These are phyloP conservation scores for Colletotrichum australisinense DNA, from an alignment of 2,329 filamentous ascomycete species.

Conservation along the genomic window DNA sequence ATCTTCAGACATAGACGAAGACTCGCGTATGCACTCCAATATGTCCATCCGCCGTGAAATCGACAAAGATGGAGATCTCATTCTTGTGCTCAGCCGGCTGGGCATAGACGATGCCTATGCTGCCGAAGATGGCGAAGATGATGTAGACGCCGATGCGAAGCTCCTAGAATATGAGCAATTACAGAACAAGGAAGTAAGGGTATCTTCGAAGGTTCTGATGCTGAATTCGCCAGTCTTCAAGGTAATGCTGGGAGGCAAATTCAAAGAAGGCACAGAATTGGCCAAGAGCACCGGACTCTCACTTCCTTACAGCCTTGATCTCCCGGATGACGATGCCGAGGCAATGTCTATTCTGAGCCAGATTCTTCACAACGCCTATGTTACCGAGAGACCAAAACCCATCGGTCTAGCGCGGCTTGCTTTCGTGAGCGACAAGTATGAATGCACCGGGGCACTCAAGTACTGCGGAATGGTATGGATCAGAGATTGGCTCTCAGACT, in stretches of 20 bases:
- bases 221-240: conserved; percentile 42
- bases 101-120: conserved; percentile 9
- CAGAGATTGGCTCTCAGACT: conserved; percentile 34
- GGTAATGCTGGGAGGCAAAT: conserved; percentile 39
- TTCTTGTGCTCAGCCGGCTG: conserved; percentile 23
- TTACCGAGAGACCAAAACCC: conserved; percentile 41
- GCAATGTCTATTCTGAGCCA: conserved; percentile 45
- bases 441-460: conserved; percentile 30
- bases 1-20: not conserved
- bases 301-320: conserved; percentile 17
- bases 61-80: conserved; percentile 35
- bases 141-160: not conserved
- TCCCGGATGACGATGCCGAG: conserved; percentile 44
- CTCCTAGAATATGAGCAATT: not conserved
- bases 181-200: conserved; percentile 17
- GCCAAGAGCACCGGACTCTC: not conserved
- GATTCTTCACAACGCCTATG: conserved; percentile 44
- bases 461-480: conserved; percentile 36
- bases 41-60: conserved; percentile 20
- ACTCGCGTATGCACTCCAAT: too few species aligned
- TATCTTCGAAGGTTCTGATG: conserved; percentile 38
- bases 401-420: conserved; percentile 42
- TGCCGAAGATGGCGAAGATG: conserved; percentile 4
- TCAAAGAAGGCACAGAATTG: conserved; percentile 38
- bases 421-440: conserved; percentile 42